phyloP scores from a whole-genome alignment of 257 asterid genomes.

The Solanum neorickii region DNA sequence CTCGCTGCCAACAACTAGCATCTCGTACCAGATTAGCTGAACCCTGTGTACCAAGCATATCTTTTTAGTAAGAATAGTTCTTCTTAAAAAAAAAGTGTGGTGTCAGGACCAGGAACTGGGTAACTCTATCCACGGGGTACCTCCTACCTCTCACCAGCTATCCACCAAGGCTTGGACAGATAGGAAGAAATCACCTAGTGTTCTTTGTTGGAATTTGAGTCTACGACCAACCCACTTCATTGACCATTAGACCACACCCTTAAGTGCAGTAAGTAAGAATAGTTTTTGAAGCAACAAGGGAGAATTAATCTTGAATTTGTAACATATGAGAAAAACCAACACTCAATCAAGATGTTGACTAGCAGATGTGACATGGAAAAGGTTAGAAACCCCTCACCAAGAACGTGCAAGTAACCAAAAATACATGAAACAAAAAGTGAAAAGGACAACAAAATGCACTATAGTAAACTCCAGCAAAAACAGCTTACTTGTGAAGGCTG shows the following conservation, averaged over 20 bases:
- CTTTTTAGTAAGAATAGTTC: neutral
- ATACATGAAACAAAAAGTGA: neutral
- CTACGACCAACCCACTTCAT: neutral
- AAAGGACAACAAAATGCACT: neutral
- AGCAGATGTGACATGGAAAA: neutral
- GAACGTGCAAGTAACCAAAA: neutral
- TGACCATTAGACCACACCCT: neutral
- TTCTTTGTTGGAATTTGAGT: neutral
- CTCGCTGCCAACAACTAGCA: slow-evolving; percentile 96
- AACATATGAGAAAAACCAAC: neutral
- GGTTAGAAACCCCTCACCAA: neutral
- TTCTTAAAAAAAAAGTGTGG: neutral
- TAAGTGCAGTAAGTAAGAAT: neutral
- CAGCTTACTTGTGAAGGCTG: slow-evolving; percentile 86
- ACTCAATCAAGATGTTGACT: neutral
- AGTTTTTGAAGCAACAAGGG: neutral
- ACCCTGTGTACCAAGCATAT: slow-evolving; percentile 43
- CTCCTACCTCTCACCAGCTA: neutral
- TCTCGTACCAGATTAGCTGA: slow-evolving; percentile 81
- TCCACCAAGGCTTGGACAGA: neutral
- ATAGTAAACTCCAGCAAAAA: neutral
- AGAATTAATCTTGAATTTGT: neutral
- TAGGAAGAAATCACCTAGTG: neutral
- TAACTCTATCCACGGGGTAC: neutral
- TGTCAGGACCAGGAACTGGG: neutral